Percentiles rank a stretch among this genome's conserved stretches.
Evolutionary conservation across 1,284 basidiomycete genomes (phyloP).

Genomic region (Apiotrichum montevideense): DNA sequence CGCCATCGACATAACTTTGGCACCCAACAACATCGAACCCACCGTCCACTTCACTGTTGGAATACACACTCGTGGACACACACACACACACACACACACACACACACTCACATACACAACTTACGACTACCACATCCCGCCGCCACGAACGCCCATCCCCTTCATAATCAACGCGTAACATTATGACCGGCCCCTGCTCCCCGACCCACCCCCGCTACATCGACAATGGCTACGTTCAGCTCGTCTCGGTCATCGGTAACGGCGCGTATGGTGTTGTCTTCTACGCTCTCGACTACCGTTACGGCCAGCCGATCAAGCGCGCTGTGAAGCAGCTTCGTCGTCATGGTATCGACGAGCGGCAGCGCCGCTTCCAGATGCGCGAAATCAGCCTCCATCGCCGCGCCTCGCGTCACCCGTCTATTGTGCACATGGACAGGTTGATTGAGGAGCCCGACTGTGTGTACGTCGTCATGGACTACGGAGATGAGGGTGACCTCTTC

Average conservation of each 20-base stretch:
- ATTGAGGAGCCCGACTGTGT: slow-evolving; percentile 60
- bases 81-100: too few species aligned
- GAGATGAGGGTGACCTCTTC: slow-evolving; percentile 87
- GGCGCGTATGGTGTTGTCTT: slow-evolving; percentile 97
- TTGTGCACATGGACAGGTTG: slow-evolving; percentile 82
- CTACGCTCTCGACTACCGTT: slow-evolving; percentile 63
- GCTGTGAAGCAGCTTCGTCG: slow-evolving; percentile 83
- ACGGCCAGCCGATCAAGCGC: slow-evolving; percentile 52
- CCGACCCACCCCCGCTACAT: slow-evolving; percentile 48
- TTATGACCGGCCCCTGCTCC: slow-evolving; percentile 14
- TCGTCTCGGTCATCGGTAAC: slow-evolving; percentile 83
- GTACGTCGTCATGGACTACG: slow-evolving; percentile 61
- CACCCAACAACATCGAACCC: too few species aligned
- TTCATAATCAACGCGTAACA: background rate
- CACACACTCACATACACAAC: too few species aligned
- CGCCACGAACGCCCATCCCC: background rate
- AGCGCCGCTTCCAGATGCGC: slow-evolving; percentile 67
- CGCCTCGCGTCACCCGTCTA: slow-evolving; percentile 65
- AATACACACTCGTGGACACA: too few species aligned
- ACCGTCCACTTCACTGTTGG: too few species aligned
- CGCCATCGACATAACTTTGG: too few species aligned
- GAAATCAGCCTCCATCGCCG: slow-evolving; percentile 60
- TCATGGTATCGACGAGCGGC: slow-evolving; percentile 60
- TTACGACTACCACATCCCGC: too few species aligned
- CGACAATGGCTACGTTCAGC: slow-evolving; percentile 72